Conservation (phyloP, 192 early-diverging fungal genomes). For the Podila horticola region DNA sequence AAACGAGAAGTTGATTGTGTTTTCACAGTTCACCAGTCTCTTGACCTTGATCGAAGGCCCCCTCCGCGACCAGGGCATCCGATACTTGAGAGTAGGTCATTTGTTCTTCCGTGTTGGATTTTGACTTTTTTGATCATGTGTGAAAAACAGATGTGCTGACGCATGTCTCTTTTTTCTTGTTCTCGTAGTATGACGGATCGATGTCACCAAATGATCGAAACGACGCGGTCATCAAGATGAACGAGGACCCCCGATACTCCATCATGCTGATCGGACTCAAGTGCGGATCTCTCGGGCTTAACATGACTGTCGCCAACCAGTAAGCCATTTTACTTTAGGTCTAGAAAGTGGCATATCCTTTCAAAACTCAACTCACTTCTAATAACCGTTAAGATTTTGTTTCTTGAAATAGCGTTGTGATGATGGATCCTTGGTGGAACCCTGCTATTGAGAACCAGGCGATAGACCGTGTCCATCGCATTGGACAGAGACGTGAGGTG, state of each 20-base stretch:
- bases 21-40: slow-evolving; percentile 66
- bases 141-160: not conserved
- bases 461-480: slow-evolving; percentile 80
- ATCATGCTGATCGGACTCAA: slow-evolving; percentile 75
- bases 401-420: slow-evolving; percentile 64
- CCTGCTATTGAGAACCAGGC: slow-evolving; percentile 71
- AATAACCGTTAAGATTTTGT: no score
- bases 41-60: slow-evolving; percentile 61
- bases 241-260: slow-evolving; percentile 36
- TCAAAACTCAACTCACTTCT: not conserved
- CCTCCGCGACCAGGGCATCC: slow-evolving; percentile 47
- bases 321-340: slow-evolving; percentile 7
- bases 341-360: not conserved
- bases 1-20: no score
- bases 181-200: slow-evolving; percentile 53
- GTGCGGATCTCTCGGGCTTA: slow-evolving; percentile 79
- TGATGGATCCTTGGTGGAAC: slow-evolving; percentile 89
- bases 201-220: slow-evolving; percentile 54
- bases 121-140: not conserved
- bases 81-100: slow-evolving; percentile 22
- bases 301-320: slow-evolving; percentile 71
- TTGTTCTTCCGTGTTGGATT: not conserved
- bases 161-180: not conserved
- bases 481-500: slow-evolving; percentile 73
- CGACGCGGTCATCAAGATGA: slow-evolving; percentile 52